A percentile compares a stretch with the other conserved stretches of the same genome.
Evolutionary conservation across 2,329 filamentous ascomycete species (phyloP).

Genomic region (Penicillium janthinellum): DNA sequence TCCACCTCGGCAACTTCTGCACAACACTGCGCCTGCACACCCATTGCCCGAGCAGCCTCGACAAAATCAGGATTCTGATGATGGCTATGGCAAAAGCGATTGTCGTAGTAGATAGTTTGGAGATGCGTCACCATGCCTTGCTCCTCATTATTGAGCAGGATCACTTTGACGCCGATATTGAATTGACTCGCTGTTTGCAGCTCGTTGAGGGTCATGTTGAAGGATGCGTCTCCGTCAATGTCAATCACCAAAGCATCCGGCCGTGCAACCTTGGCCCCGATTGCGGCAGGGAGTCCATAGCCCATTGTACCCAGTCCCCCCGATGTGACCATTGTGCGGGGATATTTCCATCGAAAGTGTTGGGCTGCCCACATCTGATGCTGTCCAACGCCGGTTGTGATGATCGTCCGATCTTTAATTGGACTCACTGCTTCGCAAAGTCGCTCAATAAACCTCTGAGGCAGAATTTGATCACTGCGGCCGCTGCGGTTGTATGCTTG

Average conservation of each 20-base stretch:
- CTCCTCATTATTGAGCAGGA: constrained; percentile 90
- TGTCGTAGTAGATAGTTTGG: constrained; percentile 5
- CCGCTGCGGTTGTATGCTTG: constrained; percentile 68
- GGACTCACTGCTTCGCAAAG: constrained; percentile 30
- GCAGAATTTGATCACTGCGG: constrained; percentile 74
- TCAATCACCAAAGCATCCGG: constrained; percentile 83
- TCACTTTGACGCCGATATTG: constrained; percentile 89
- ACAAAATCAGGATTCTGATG: neutral
- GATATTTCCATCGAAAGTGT: constrained; percentile 86
- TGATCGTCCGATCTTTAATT: constrained; percentile 77
- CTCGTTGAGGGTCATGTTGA: constrained; percentile 55
- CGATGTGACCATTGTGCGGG: constrained; percentile 90
- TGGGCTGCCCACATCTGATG: constrained; percentile 98
- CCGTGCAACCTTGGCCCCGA: constrained; percentile 82
- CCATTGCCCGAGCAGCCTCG: neutral
- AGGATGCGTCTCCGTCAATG: constrained; percentile 93
- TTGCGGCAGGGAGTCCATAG: constrained; percentile 89
- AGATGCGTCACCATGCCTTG: constrained; percentile 97
- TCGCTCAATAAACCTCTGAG: constrained; percentile 71
- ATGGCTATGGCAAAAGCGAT: constrained; percentile 2
- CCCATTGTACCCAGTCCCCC: constrained; percentile 94
- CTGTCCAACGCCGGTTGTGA: constrained; percentile 89
- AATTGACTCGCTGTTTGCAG: constrained; percentile 61
- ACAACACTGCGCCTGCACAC: neutral
- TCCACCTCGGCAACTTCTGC: neutral